Evolutionary conservation across 148 eudicot species (phyloP).

Genomic region (Rhododendron kiyosumense): DNA sequence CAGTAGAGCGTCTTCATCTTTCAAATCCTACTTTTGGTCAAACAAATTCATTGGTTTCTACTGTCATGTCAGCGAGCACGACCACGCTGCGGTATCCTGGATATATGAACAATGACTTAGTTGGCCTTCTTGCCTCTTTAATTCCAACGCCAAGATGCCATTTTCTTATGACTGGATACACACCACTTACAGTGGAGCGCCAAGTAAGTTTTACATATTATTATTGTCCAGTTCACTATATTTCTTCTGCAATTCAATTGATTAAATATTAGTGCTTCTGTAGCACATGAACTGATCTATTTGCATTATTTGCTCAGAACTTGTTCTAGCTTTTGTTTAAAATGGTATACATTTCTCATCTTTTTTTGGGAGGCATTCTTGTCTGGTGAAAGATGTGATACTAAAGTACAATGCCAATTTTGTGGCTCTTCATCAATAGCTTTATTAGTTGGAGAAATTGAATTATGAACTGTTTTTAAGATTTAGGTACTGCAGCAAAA

Average conservation of each 20-base stretch:
- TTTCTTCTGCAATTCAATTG: not conserved
- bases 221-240: not conserved
- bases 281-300: not conserved
- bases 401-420: not conserved
- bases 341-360: not conserved
- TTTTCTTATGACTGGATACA: constrained; percentile 98
- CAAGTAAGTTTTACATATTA: constrained; percentile 47
- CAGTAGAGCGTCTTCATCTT: constrained; percentile 93
- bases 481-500: not conserved
- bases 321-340: constrained; percentile 1
- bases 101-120: constrained; percentile 99
- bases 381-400: not conserved
- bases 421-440: not conserved
- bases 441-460: not conserved
- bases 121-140: constrained; percentile 97
- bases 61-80: constrained; percentile 99
- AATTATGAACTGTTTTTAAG: not conserved
- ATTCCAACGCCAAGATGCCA: constrained; percentile 99
- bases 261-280: not conserved
- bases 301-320: not conserved
- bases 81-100: constrained; percentile 98
- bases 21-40: constrained; percentile 88
- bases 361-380: not conserved
- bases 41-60: constrained; percentile 93
- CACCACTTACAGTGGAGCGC: constrained; percentile 98